phyloP scores from a whole-genome alignment of 768 basidiomycete genomes.

The Serendipita sp. region DNA sequence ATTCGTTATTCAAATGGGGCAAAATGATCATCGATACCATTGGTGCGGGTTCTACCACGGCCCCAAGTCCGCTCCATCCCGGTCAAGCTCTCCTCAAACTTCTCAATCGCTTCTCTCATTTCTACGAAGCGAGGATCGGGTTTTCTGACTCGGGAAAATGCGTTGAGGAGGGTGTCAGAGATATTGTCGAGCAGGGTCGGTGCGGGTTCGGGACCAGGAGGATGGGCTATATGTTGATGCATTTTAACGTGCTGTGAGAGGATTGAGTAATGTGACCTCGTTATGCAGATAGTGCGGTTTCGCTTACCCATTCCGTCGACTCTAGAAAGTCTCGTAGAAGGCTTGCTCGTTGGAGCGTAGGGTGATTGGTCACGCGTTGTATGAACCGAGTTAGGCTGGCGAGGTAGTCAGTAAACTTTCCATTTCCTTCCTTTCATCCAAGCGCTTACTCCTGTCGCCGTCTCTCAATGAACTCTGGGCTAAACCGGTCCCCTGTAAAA shows the following conservation, averaged over 20 bases:
- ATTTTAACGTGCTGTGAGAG: slow-evolving; percentile 71
- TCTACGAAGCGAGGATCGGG: slow-evolving; percentile 89
- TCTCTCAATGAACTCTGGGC: slow-evolving; percentile 92
- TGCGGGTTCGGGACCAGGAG: slow-evolving; percentile 66
- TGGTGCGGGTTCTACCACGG: slow-evolving; percentile 64
- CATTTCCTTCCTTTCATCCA: slow-evolving; percentile 7
- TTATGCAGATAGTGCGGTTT: not conserved
- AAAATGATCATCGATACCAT: slow-evolving; percentile 45
- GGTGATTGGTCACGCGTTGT: slow-evolving; percentile 81
- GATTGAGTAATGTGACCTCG: not conserved
- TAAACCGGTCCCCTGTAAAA: slow-evolving; percentile 93
- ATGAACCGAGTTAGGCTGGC: slow-evolving; percentile 81
- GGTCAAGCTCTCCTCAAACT: slow-evolving; percentile 87
- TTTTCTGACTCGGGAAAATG: slow-evolving; percentile 89
- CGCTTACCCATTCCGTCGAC: slow-evolving; percentile 91
- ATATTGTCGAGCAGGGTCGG: slow-evolving; percentile 83
- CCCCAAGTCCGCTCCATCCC: slow-evolving; percentile 68
- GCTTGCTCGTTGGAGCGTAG: slow-evolving; percentile 80
- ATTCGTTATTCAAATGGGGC: not conserved
- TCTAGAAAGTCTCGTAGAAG: slow-evolving; percentile 90
- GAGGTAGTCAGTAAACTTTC: slow-evolving; percentile 4
- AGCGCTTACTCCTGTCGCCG: slow-evolving; percentile 64
- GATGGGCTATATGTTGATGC: slow-evolving; percentile 91
- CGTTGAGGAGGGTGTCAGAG: slow-evolving; percentile 90
- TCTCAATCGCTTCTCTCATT: slow-evolving; percentile 85